A percentile compares a stretch with the other conserved stretches of the same genome.
phyloP scores from a whole-genome alignment of 495 filamentous ascomycete genomes.

The Penicillium lividum region DNA sequence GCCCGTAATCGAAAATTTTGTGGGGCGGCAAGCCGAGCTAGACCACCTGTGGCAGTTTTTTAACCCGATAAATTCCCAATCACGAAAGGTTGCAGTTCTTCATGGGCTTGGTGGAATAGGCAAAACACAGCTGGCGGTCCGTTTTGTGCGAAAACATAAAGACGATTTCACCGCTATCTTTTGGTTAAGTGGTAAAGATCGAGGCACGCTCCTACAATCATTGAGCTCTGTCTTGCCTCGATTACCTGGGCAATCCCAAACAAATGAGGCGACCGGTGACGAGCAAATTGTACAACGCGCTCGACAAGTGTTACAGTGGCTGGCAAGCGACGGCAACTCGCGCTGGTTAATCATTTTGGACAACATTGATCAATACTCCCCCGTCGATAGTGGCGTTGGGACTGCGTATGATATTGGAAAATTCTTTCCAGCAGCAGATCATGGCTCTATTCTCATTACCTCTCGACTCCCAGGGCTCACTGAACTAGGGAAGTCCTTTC shows the following conservation, averaged over 20 bases:
- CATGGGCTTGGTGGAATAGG: conserved; percentile 46
- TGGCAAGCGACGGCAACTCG: conserved; percentile 28
- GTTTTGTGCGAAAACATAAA: conserved; percentile 35
- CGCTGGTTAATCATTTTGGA: conserved; percentile 45
- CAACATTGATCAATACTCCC: conserved; percentile 42
- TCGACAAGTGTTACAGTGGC: conserved; percentile 26
- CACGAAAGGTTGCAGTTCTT: conserved; percentile 32
- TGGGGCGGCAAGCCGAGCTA: conserved; percentile 31
- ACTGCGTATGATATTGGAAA: conserved; percentile 34
- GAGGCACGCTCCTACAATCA: conserved; percentile 22
- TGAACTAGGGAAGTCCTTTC: conserved; percentile 30
- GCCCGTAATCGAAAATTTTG: conserved; percentile 28
- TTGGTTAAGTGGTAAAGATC: conserved; percentile 34
- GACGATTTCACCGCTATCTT: conserved; percentile 31
- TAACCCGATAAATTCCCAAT: conserved; percentile 14
- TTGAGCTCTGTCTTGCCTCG: conserved; percentile 24
- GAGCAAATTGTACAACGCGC: conserved; percentile 21
- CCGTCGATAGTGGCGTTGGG: conserved; percentile 12
- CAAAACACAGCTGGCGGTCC: conserved; percentile 45
- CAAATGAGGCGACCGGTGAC: conserved; percentile 14
- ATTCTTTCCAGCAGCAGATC: conserved; percentile 37
- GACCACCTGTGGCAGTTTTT: conserved; percentile 27
- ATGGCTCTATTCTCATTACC: conserved; percentile 45
- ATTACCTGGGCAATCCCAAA: conserved; percentile 16
- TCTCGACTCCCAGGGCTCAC: conserved; percentile 35